phyloP scores from a whole-genome alignment of 768 basidiomycete genomes.

The Cyclocybe cylindracea region DNA sequence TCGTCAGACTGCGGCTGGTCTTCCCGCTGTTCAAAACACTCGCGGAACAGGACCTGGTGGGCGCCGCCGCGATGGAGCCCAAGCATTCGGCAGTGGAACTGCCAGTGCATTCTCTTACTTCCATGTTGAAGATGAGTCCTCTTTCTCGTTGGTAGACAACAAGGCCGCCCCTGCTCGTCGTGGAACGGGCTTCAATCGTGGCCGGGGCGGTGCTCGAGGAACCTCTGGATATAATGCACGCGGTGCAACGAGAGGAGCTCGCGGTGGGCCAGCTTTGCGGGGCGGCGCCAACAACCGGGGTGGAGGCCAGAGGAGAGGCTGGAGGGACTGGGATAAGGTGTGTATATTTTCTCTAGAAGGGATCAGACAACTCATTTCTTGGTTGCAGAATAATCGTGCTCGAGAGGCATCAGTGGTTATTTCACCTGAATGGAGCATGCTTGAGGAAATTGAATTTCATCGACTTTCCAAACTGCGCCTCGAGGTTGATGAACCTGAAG shows the following conservation, averaged over 20 bases:
- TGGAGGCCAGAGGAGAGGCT: slow-evolving; percentile 61
- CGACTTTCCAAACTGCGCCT: slow-evolving; percentile 88
- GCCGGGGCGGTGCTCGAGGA: slow-evolving; percentile 56
- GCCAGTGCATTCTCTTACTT: slow-evolving; percentile 95
- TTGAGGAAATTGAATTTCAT: slow-evolving; percentile 97
- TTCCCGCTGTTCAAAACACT: slow-evolving; percentile 43
- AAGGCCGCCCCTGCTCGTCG: slow-evolving; percentile 72
- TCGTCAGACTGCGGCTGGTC: slow-evolving; percentile 56
- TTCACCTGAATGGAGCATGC: slow-evolving; percentile 88
- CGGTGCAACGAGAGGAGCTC: slow-evolving; percentile 46
- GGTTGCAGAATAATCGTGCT: slow-evolving; percentile 67
- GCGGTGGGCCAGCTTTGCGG: slow-evolving; percentile 45
- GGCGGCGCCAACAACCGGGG: slow-evolving; percentile 50
- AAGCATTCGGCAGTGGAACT: slow-evolving; percentile 88
- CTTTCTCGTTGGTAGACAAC: slow-evolving; percentile 94
- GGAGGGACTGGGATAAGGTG: slow-evolving; percentile 96
- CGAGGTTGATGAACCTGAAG: slow-evolving; percentile 91
- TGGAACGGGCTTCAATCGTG: slow-evolving; percentile 64
- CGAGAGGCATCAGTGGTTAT: slow-evolving; percentile 95
- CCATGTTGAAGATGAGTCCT: slow-evolving; percentile 97
- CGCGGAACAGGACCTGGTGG: slow-evolving; percentile 53
- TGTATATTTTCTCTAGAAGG: slow-evolving; percentile 10
- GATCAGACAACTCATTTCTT: neutral
- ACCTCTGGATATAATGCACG: slow-evolving; percentile 40
- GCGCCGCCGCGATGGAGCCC: slow-evolving; percentile 73